Evolutionary conservation across 1,139 yeast genomes (phyloP), one percentile per base, ranked within the genome.

Genomic region (Hansenula sp.): DNA sequence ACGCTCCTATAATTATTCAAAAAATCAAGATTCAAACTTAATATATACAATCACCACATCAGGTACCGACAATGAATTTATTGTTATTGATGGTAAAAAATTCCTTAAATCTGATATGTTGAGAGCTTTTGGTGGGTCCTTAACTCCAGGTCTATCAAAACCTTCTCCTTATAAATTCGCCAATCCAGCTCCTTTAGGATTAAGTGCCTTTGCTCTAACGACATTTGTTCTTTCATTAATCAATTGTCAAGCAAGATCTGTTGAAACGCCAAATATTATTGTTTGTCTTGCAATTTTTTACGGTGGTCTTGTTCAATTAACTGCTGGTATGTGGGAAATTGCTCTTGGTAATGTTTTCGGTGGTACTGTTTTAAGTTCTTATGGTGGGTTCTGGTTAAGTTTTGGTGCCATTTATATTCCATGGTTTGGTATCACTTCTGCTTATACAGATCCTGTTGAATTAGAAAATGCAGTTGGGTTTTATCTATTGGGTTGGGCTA

Each of bases 341-440:
- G 84, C 84, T 4, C 48, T 75, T 36, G 95, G 90, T 58, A 88
- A 89, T 70, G 82, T 96, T 44, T 90, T 89, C 71, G 96, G 96
- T 80, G 96, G 89, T 48, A 78, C 87, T 43, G 95, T 95, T 3
- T 74, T 89, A 48, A 68, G 84, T 21, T 84, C 94, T 7, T 90
- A 72, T 61, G 96, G 95, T 49, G 96, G 93, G 1, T 90, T 89
- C 67, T 90, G 97, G 97, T 73, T 87, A 63, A 72, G 91, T 36
- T 77, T 66, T 55, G 94, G 80, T 50, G 91, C 93, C 25, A 75
- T 90, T 48, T 71, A 78, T 50, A 79, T 83, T 45, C 80, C 83
- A 32, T 74, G 84, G 59, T 90, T 90, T 65, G 91, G 93, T 40
- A 84, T 90, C 50, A 68, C 63, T 18, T 69, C 71, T 4, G 81